Evolutionary conservation across 2,329 filamentous ascomycete species (phyloP).

Genomic region (Fusarium sp.): DNA sequence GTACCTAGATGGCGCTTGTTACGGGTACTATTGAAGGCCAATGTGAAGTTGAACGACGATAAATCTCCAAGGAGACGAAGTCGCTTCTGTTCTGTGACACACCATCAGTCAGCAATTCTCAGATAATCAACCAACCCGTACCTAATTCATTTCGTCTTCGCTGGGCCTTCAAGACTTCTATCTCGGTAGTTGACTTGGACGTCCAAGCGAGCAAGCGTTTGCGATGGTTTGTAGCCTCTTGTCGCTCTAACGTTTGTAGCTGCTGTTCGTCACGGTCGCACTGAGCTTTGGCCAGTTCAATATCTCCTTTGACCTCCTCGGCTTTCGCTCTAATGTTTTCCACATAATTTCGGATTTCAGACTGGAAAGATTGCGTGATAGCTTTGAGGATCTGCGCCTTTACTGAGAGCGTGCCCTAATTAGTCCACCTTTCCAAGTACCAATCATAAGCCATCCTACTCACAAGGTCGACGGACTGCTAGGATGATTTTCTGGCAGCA

Average conservation of each 20-base stretch:
- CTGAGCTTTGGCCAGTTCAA: slow-evolving; percentile 15
- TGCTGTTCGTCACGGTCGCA: slow-evolving; percentile 10
- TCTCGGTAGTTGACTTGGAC: background rate
- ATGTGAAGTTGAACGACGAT: slow-evolving; percentile 12
- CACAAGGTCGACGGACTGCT: slow-evolving; percentile 1
- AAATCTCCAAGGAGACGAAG: background rate
- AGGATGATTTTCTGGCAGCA: slow-evolving; percentile 29
- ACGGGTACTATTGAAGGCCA: slow-evolving; percentile 5
- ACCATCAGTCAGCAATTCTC: too few relatives aligned
- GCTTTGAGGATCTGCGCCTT: background rate
- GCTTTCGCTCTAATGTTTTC: slow-evolving; percentile 27
- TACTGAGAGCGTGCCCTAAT: too few relatives aligned
- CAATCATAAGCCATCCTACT: too few relatives aligned
- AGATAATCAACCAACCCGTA: too few relatives aligned
- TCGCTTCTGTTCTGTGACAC: too few relatives aligned
- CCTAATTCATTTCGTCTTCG: background rate
- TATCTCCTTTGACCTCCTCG: slow-evolving; percentile 1
- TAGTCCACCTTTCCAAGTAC: too few relatives aligned
- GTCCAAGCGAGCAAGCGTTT: background rate
- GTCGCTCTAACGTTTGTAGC: slow-evolving; percentile 5
- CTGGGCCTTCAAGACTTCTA: rapidly evolving
- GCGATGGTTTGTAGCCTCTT: slow-evolving; percentile 7
- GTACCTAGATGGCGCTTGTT: slow-evolving; percentile 31
- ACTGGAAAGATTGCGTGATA: slow-evolving; percentile 22
- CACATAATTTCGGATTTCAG: slow-evolving; percentile 14